Evolutionary conservation across 305 asterid species (phyloP).

Genomic region (Coffea humblotiana): DNA sequence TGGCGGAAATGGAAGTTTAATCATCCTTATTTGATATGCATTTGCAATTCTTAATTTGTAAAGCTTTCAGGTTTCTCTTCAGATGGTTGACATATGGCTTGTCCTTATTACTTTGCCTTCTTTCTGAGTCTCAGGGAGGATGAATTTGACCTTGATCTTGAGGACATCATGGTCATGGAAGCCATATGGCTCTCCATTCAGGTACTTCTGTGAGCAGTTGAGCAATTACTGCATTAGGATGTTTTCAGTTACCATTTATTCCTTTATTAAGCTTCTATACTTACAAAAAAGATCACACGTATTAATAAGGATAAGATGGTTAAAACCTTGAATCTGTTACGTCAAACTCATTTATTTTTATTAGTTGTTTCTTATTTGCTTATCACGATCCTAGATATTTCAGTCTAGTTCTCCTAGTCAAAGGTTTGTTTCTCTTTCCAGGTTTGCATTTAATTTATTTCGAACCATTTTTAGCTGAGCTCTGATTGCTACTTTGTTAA

Average conservation of each 20-base stretch:
- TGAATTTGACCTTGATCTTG: slow-evolving; percentile 90
- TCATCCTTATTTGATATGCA: background rate
- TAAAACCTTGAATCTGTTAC: background rate
- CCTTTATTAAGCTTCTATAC: background rate
- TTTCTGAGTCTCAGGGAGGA: slow-evolving; percentile 63
- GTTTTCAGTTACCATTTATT: background rate
- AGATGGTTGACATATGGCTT: slow-evolving; percentile 4
- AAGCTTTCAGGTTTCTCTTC: background rate
- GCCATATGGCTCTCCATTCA: slow-evolving; percentile 97
- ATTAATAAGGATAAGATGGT: background rate
- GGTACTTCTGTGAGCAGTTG: slow-evolving; percentile 40
- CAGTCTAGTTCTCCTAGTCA: background rate
- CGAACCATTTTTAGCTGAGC: background rate
- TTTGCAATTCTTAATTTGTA: background rate
- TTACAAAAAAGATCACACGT: background rate
- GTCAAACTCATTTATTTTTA: background rate
- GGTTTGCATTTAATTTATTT: background rate
- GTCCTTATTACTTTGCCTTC: slow-evolving; percentile 18
- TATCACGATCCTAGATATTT: background rate
- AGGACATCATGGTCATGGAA: slow-evolving; percentile 99
- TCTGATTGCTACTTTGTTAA: background rate
- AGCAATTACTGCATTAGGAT: slow-evolving; percentile 1
- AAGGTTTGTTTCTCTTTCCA: background rate
- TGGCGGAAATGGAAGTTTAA: background rate
- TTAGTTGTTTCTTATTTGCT: background rate